Conservation (phyloP, 306 rosid genomes). For the Corylus avellana region DNA sequence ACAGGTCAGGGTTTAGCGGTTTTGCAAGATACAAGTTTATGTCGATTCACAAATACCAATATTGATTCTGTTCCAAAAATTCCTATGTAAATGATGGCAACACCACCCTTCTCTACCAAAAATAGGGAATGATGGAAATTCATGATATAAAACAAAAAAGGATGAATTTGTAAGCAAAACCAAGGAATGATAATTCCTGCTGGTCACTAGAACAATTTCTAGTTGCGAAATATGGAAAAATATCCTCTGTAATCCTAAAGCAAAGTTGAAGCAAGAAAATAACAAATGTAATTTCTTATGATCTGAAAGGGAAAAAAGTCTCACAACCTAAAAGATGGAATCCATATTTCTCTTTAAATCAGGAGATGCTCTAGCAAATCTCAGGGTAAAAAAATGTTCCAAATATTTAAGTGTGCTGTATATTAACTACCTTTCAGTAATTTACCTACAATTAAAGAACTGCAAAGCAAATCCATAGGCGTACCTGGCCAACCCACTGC, state of each 20-base stretch:
- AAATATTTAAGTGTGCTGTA: not conserved
- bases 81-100: not conserved
- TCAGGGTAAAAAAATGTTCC: not conserved
- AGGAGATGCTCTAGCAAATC: not conserved
- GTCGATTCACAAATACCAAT: not conserved
- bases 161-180: no score
- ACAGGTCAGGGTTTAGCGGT: not conserved
- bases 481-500: conserved; percentile 99
- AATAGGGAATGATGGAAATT: not conserved
- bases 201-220: not conserved
- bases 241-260: not conserved
- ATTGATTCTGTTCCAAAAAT: not conserved
- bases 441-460: not conserved
- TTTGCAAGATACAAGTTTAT: not conserved
- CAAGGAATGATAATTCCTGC: not conserved
- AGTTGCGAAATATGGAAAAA: not conserved
- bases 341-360: not conserved
- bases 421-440: not conserved
- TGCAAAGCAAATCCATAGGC: conserved; percentile 25
- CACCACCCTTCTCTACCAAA: not conserved
- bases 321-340: not conserved
- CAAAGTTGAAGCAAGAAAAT: not conserved
- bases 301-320: not conserved
- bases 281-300: not conserved
- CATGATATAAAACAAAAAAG: not conserved